Evolutionary conservation across 2,329 filamentous ascomycete species (phyloP).

Genomic region (Lasiodiplodia gonubiensis): DNA sequence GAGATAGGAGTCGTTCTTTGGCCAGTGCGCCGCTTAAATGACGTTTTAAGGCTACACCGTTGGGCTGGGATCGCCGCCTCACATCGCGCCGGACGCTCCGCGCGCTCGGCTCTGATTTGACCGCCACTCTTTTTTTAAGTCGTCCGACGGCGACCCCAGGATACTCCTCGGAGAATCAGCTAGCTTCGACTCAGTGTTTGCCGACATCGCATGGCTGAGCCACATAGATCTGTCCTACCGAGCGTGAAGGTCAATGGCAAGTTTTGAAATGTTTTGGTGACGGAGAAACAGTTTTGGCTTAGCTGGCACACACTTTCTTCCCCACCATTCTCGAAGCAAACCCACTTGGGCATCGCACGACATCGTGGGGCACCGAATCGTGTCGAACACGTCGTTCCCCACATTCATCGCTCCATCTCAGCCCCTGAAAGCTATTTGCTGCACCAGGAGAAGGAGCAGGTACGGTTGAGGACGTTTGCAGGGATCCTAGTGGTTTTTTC

Average conservation of each 20-base stretch:
- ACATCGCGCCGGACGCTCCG: not conserved
- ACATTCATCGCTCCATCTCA: not conserved
- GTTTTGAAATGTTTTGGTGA: not conserved
- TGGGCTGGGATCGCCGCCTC: not conserved
- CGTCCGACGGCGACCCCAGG: not conserved
- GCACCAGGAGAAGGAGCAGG: not conserved
- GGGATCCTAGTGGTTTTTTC: not conserved
- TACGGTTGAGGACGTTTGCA: not conserved
- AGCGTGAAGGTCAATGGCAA: not conserved
- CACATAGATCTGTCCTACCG: not conserved
- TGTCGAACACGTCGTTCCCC: not conserved
- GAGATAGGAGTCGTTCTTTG: slow-evolving; percentile 10
- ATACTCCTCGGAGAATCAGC: not conserved
- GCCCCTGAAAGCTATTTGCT: not conserved
- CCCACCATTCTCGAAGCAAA: not conserved
- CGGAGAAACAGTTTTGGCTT: not conserved
- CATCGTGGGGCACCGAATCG: not conserved
- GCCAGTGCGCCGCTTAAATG: not conserved
- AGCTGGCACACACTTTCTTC: not conserved
- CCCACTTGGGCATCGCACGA: not conserved
- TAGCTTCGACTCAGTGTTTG: not conserved
- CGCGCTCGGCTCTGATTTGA: not conserved
- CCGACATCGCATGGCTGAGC: not conserved
- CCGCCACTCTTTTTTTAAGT: slow-evolving; percentile 1
- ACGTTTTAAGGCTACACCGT: slow-evolving; percentile 10